Evolutionary conservation across 2,329 filamentous ascomycete species (phyloP).

Genomic region (Uncinocarpus reesii): DNA sequence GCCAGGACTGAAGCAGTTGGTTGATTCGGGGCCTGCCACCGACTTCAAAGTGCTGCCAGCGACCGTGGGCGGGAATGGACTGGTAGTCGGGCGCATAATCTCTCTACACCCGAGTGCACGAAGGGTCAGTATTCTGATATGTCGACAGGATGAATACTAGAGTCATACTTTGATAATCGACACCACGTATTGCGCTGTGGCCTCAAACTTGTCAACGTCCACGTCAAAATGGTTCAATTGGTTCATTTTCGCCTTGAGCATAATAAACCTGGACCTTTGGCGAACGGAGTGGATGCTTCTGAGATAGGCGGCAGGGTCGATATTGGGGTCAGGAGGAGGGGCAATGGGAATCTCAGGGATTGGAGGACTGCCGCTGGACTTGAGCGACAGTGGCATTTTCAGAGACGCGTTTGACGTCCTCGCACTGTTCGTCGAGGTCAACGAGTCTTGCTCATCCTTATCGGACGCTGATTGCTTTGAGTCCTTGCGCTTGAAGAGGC

Average conservation of each 20-base stretch:
- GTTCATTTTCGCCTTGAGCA: slow-evolving; percentile 66
- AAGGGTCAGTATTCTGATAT: neutral
- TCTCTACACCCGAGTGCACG: slow-evolving; percentile 33
- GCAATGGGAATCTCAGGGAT: slow-evolving; percentile 72
- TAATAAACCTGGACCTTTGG: slow-evolving; percentile 62
- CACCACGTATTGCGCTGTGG: slow-evolving; percentile 79
- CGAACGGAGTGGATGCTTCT: slow-evolving; percentile 80
- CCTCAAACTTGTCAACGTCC: slow-evolving; percentile 70
- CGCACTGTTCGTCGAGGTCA: slow-evolving; percentile 34
- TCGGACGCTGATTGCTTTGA: slow-evolving; percentile 32
- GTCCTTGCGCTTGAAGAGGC: slow-evolving; percentile 40
- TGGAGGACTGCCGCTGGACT: slow-evolving; percentile 36
- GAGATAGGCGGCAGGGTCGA: slow-evolving; percentile 84
- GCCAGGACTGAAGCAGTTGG: slow-evolving; percentile 40
- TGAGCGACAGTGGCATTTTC: slow-evolving; percentile 40
- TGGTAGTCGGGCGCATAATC: slow-evolving; percentile 60
- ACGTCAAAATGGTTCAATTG: slow-evolving; percentile 78
- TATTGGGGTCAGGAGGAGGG: slow-evolving; percentile 71
- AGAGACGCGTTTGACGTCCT: slow-evolving; percentile 40
- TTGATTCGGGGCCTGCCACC: slow-evolving; percentile 44
- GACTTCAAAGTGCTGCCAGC: slow-evolving; percentile 56
- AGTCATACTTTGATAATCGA: slow-evolving; percentile 75
- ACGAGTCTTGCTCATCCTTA: slow-evolving; percentile 33
- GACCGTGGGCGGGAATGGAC: slow-evolving; percentile 67
- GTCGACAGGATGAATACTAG: slow-evolving; percentile 18